Base-by-base conservation (phyloP, 148 eudicot species). In the Rhododendron ferrugineum region DNA sequence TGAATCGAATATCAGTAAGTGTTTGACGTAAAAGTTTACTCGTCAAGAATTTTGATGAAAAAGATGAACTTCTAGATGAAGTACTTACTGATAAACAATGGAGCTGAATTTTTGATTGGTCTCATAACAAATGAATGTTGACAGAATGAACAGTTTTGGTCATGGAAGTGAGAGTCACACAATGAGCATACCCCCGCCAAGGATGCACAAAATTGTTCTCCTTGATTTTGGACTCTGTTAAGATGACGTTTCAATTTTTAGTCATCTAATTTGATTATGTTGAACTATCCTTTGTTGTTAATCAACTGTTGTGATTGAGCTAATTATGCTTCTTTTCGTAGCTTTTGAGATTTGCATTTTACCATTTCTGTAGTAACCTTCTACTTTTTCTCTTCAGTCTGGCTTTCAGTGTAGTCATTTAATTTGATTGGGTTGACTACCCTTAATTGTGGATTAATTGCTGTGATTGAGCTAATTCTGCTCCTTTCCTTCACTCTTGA, bases 131-230 rank as follows among this genome's bases (percentile, higher is more conserved):
- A 40, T 40, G 44, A 40, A 40, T 40, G 1, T 40, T 40, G 44
- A 40, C 44, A 56, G 5, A 15, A 18, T 56, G 60, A 56, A 18
- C 60, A 5, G 60, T 56, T 56, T 47, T 78, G 7, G 13, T 46
- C 20, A 10, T 78, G 23, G 5, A 56, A 56, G 60, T 56, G 60
- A 5, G 22, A 56, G 44, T 40, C 23, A 16, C 23, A 18, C 22
- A 56, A 96, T 94, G 87, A 90, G 93, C 81, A 84, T 40, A 40
- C 44, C 0, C 44, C 44, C 44, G 44, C 44, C 44, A 40, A 40
- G 44, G 44, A 1, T 40, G 44, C 44, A 40, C 44, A 40, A 91
- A 87, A 93, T 98, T 80, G 89, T 96, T 34, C 86, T 56, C 7
- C 22, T 16, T 28, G 2, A 7, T 26, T 26, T 26, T 14, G 18